Conservation (phyloP, 2,329 filamentous ascomycete genomes). For the Fusarium sp. region DNA sequence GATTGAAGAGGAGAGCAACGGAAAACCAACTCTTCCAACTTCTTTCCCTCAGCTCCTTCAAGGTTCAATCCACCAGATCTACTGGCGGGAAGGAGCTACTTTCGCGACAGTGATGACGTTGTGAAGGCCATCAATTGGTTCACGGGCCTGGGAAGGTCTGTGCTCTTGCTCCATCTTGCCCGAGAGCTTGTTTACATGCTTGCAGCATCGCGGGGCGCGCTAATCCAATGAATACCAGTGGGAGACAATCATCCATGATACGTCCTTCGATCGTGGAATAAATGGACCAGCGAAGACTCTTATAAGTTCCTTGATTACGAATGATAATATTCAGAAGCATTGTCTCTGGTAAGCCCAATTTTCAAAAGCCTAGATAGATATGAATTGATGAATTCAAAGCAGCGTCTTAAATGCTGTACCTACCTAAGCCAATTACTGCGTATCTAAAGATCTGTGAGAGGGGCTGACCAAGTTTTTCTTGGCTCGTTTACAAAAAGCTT, state of each 20-base stretch:
- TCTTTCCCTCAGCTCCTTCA: conserved; percentile 24
- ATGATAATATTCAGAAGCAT: not conserved
- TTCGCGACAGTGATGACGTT: conserved; percentile 32
- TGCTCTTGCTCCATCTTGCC: conserved; percentile 22
- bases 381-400: not conserved
- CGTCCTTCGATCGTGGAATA: not conserved
- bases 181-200: conserved; percentile 31
- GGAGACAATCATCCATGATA: conserved; percentile 1
- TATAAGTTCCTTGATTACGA: too few species aligned
- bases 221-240: not conserved
- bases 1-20: not conserved
- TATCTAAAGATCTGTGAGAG: not conserved
- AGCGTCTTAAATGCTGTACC: conserved; percentile 6
- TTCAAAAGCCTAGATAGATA: not conserved
- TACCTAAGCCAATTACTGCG: not conserved
- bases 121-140: conserved; percentile 30
- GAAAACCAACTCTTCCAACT: conserved; percentile 23
- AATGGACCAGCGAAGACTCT: not conserved
- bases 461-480: conserved; percentile 36
- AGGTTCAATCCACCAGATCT: conserved; percentile 30
- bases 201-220: conserved; percentile 22
- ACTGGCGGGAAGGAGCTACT: conserved; percentile 32
- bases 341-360: not conserved
- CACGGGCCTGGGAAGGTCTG: conserved; percentile 12
- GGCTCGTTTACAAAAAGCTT: conserved; percentile 18